Percentiles rank a stretch among this genome's conserved stretches.
These are phyloP conservation scores for Aciculosporium take DNA, from an alignment of 2,329 filamentous ascomycete genomes.

Conservation along the genomic window DNA sequence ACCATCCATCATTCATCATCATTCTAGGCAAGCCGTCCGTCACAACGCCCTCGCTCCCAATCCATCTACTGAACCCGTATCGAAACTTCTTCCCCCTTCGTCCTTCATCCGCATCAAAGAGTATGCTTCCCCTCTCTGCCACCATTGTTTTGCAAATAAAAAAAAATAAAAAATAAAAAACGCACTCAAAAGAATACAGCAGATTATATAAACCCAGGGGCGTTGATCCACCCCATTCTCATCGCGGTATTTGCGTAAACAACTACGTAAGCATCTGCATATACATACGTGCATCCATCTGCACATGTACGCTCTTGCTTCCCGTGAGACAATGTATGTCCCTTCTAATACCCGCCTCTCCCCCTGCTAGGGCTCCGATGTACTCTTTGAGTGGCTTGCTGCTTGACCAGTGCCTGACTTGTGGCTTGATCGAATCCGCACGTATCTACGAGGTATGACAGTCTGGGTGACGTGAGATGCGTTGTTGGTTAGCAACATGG, in stretches of 20 bases:
- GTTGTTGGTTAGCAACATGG: not conserved
- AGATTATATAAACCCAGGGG: not conserved
- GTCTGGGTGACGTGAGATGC: constrained; percentile 17
- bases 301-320: too few relatives aligned
- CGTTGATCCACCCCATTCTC: not conserved
- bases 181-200: not conserved
- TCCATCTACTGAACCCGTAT: not conserved
- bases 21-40: too few relatives aligned
- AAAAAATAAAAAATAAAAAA: not conserved
- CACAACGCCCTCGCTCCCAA: not conserved
- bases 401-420: constrained; percentile 31
- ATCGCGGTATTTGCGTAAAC: not conserved
- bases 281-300: too few relatives aligned
- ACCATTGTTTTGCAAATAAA: too few relatives aligned
- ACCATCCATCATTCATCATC: not conserved
- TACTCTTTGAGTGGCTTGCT: constrained; percentile 19
- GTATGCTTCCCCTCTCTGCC: not conserved
- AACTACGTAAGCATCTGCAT: too few relatives aligned
- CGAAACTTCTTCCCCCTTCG: not conserved
- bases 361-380: constrained; percentile 15
- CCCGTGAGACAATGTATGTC: not conserved
- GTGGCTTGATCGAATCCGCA: constrained; percentile 42
- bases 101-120: not conserved
- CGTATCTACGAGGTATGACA: constrained; percentile 34
- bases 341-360: constrained; percentile 5